Evolutionary conservation across 768 basidiomycete species (phyloP).

Genomic region (Cubamyces lactineus): DNA sequence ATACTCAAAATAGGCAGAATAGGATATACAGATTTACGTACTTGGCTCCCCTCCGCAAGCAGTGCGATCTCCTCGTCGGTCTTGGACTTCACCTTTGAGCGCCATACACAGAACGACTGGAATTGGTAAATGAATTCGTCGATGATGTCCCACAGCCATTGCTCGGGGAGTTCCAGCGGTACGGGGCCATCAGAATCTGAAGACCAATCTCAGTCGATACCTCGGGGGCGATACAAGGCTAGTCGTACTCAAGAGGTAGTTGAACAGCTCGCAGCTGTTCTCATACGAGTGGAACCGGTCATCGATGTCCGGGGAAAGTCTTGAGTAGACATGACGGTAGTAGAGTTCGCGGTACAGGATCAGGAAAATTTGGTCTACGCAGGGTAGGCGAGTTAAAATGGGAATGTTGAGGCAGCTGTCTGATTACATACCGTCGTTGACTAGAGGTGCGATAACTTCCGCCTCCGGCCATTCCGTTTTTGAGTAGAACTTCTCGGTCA

Average conservation of each 20-base stretch:
- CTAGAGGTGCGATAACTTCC: slow-evolving; percentile 91
- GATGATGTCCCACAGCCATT: slow-evolving; percentile 98
- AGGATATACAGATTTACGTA: slow-evolving; percentile 28
- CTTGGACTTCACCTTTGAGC: slow-evolving; percentile 82
- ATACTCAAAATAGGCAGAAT: background rate
- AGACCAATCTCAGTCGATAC: background rate
- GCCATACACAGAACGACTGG: slow-evolving; percentile 93
- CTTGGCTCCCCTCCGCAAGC: slow-evolving; percentile 76
- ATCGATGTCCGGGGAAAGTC: slow-evolving; percentile 92
- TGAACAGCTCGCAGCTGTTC: slow-evolving; percentile 98
- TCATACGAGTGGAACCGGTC: slow-evolving; percentile 98
- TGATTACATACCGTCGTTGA: slow-evolving; percentile 76
- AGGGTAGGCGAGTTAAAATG: too few species aligned
- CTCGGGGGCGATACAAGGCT: background rate
- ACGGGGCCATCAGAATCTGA: slow-evolving; percentile 94
- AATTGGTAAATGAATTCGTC: slow-evolving; percentile 99
- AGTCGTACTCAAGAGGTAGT: slow-evolving; percentile 87
- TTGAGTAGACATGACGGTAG: slow-evolving; percentile 95
- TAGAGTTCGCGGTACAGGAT: slow-evolving; percentile 96
- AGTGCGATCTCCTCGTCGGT: slow-evolving; percentile 86
- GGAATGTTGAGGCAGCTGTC: background rate
- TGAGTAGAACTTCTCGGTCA: slow-evolving; percentile 94
- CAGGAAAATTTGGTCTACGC: slow-evolving; percentile 87
- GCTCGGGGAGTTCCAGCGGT: slow-evolving; percentile 89
- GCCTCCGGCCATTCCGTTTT: slow-evolving; percentile 98